Conservation (phyloP, 2,329 filamentous ascomycete species). For the Nannizziopsis barbatae region DNA sequence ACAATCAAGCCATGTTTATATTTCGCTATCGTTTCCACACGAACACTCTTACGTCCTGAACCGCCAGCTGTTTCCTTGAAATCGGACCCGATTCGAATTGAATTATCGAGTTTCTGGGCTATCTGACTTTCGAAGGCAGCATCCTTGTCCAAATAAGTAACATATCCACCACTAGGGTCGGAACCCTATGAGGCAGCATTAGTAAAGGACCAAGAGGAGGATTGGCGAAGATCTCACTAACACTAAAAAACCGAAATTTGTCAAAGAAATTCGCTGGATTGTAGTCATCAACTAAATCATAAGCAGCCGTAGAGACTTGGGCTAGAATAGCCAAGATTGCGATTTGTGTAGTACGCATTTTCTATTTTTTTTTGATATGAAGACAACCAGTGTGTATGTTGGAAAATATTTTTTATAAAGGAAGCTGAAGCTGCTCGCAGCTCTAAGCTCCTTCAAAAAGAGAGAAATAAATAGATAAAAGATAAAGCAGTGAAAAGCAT, state of each 20-base stretch:
- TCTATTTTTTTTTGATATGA: not conserved
- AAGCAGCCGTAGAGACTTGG: constrained; percentile 18
- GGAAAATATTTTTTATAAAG: constrained; percentile 1
- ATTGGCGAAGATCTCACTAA: constrained; percentile 19
- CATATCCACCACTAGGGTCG: constrained; percentile 67
- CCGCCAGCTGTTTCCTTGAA: constrained; percentile 43
- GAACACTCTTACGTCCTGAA: constrained; percentile 57
- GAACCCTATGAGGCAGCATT: constrained; percentile 20
- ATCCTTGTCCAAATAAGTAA: constrained; percentile 53
- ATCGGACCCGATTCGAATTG: constrained; percentile 61
- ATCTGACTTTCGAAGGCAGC: constrained; percentile 49
- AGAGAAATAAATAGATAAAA: constrained; percentile 15
- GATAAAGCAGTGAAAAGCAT: constrained; percentile 14
- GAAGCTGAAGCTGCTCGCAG: not conserved
- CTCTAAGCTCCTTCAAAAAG: not conserved
- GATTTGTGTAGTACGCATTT: constrained; percentile 26
- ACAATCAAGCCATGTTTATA: constrained; percentile 60
- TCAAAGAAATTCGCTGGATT: constrained; percentile 36
- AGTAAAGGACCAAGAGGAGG: not conserved
- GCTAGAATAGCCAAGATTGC: constrained; percentile 41
- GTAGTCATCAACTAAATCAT: constrained; percentile 16
- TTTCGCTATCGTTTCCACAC: constrained; percentile 53
- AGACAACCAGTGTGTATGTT: not conserved
- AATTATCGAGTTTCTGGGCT: constrained; percentile 45
- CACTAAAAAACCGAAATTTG: constrained; percentile 43